Evolutionary conservation across 108 stramenopile genomes (phyloP).

Genomic region (Cyclotella baltica): DNA sequence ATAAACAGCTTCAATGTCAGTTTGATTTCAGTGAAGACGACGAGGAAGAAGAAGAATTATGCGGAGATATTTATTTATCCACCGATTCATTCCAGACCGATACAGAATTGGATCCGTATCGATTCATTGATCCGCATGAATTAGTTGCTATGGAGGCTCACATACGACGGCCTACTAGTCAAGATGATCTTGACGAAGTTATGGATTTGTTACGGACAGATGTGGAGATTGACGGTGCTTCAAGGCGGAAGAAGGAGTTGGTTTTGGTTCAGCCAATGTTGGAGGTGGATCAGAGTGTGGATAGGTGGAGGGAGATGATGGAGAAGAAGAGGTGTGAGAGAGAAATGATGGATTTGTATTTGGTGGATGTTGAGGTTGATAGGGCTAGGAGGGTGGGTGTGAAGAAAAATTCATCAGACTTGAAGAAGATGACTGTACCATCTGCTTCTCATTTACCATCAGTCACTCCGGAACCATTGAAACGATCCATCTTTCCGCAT

Average conservation of each 20-base stretch:
- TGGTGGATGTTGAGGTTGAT: conserved; percentile 43
- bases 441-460: background rate
- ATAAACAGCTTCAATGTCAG: conserved; percentile 10
- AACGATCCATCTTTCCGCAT: background rate
- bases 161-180: conserved; percentile 11
- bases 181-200: conserved; percentile 44
- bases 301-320: conserved; percentile 10
- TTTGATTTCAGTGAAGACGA: conserved; percentile 23
- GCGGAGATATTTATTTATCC: conserved; percentile 12
- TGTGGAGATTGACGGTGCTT: conserved; percentile 45
- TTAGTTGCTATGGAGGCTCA: conserved; percentile 15
- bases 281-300: conserved; percentile 34
- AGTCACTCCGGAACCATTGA: background rate
- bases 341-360: conserved; percentile 45
- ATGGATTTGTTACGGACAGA: conserved; percentile 45
- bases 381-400: conserved; percentile 16
- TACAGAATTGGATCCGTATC: conserved; percentile 18
- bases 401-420: background rate
- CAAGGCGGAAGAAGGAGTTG: conserved; percentile 31
- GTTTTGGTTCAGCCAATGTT: conserved; percentile 35
- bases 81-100: conserved; percentile 11
- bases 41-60: conserved; percentile 11
- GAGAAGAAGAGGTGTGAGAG: conserved; percentile 17
- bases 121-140: conserved; percentile 47
- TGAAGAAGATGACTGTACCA: background rate